These are phyloP conservation scores for Corchorus olitorius DNA, from an alignment of 345 rosid species.

Conservation along the genomic window DNA sequence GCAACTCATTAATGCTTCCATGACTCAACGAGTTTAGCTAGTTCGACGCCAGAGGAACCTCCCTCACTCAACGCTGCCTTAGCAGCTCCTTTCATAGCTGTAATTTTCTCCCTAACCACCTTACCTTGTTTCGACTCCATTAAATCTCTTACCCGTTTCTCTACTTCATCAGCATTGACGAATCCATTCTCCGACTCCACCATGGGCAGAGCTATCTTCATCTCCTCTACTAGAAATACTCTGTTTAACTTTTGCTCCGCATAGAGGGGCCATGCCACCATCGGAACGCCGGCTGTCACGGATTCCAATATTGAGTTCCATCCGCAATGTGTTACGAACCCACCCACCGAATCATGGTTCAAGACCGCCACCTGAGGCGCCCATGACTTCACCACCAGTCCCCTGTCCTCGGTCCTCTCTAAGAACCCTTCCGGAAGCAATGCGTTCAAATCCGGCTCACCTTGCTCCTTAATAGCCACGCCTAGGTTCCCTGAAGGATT, in stretches of 20 bases:
- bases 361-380: conserved; percentile 33
- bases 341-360: conserved; percentile 35
- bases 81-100: conserved; percentile 17
- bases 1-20: not conserved
- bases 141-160: conserved; percentile 34
- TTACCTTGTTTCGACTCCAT: conserved; percentile 31
- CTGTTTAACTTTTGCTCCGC: conserved; percentile 40
- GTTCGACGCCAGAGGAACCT: conserved; percentile 25
- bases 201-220: conserved; percentile 29
- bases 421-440: conserved; percentile 46
- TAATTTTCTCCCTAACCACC: conserved; percentile 13
- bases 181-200: conserved; percentile 19
- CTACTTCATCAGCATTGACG: conserved; percentile 34
- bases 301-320: conserved; percentile 48
- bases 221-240: conserved; percentile 33
- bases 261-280: conserved; percentile 53
- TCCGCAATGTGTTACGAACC: conserved; percentile 42
- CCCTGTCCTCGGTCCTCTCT: conserved; percentile 34
- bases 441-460: not conserved
- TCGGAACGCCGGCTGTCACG: conserved; percentile 41
- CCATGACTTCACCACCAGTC: conserved; percentile 34
- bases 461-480: not conserved
- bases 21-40: conserved; percentile 3
- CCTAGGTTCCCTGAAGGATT: conserved; percentile 21
- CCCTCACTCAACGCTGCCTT: conserved; percentile 17